phyloP scores from a whole-genome alignment of 192 early-diverging fungal genomes.

The Lunasporangiospora selenospora region DNA sequence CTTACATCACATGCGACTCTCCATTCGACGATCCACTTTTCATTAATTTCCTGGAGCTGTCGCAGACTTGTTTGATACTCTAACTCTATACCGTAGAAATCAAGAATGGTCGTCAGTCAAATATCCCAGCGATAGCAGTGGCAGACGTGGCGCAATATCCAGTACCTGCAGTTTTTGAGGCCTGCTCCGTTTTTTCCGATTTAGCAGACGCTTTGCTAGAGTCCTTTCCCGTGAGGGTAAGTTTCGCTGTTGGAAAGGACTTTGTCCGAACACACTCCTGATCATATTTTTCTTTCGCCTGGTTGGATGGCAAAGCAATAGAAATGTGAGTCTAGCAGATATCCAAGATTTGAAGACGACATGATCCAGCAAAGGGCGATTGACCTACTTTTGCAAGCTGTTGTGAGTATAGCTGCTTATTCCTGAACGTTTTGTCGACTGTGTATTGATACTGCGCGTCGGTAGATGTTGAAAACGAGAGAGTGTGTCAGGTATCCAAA shows the following conservation, averaged over 20 bases:
- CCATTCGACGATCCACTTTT: slow-evolving; percentile 62
- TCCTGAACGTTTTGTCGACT: slow-evolving; percentile 60
- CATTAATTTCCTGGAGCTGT: slow-evolving; percentile 51
- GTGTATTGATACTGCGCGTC: slow-evolving; percentile 55
- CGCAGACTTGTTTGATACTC: slow-evolving; percentile 62
- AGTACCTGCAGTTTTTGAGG: slow-evolving; percentile 45
- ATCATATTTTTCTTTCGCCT: slow-evolving; percentile 56
- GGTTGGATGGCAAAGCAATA: background rate
- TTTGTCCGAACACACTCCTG: slow-evolving; percentile 48
- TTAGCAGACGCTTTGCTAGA: slow-evolving; percentile 48
- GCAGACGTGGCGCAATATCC: slow-evolving; percentile 50
- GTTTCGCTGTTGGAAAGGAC: slow-evolving; percentile 36
- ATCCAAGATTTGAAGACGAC: background rate
- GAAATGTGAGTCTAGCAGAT: background rate
- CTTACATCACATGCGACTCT: slow-evolving; percentile 62
- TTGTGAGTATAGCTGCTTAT: slow-evolving; percentile 55
- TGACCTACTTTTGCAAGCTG: slow-evolving; percentile 51
- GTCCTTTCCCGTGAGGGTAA: slow-evolving; percentile 48
- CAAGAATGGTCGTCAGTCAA: slow-evolving; percentile 30
- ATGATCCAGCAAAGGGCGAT: background rate
- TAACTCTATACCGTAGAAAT: slow-evolving; percentile 38
- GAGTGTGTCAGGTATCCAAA: no score
- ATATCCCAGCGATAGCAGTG: slow-evolving; percentile 49
- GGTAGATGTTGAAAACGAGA: no score
- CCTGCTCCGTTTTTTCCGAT: slow-evolving; percentile 51